Evolutionary conservation across 768 basidiomycete genomes (phyloP).

Genomic region (Rossbeevera mucosa): DNA sequence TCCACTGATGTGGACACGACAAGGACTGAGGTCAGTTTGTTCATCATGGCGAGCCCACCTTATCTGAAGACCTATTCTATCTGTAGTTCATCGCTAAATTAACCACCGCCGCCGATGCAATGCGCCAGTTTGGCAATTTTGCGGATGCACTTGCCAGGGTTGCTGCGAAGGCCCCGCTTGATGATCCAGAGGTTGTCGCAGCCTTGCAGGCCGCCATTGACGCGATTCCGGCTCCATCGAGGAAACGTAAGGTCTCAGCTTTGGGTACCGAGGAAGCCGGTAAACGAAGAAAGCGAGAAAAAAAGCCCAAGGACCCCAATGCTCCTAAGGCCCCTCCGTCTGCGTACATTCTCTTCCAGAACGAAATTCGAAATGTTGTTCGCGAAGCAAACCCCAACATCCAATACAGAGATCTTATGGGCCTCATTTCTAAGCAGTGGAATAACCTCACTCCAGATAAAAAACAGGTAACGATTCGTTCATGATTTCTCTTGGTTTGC

Average conservation of each 20-base stretch:
- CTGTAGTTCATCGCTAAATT: constrained; percentile 54
- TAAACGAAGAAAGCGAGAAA: constrained; percentile 37
- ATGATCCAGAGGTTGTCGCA: constrained; percentile 28
- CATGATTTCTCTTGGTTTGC: neutral
- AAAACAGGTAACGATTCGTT: constrained; percentile 70
- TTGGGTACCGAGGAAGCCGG: constrained; percentile 37
- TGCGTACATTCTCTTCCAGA: constrained; percentile 93
- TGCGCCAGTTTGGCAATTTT: constrained; percentile 58
- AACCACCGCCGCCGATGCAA: constrained; percentile 51
- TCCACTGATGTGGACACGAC: constrained; percentile 23
- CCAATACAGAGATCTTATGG: constrained; percentile 67
- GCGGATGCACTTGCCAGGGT: constrained; percentile 57
- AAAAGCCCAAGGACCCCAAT: constrained; percentile 80
- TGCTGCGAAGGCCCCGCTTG: constrained; percentile 37
- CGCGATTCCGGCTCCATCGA: constrained; percentile 31
- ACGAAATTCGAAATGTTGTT: constrained; percentile 74
- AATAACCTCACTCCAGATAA: constrained; percentile 56
- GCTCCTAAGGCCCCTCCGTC: constrained; percentile 92
- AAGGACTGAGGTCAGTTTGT: constrained; percentile 29
- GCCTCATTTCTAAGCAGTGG: constrained; percentile 74
- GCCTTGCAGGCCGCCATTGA: constrained; percentile 27
- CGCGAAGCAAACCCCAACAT: constrained; percentile 61
- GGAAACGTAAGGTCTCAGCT: constrained; percentile 49
- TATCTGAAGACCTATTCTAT: constrained; percentile 22
- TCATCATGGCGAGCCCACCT: constrained; percentile 6